These are phyloP conservation scores for Amesomyces nigricolor DNA, from an alignment of 2,329 filamentous ascomycete genomes.

Conservation along the genomic window DNA sequence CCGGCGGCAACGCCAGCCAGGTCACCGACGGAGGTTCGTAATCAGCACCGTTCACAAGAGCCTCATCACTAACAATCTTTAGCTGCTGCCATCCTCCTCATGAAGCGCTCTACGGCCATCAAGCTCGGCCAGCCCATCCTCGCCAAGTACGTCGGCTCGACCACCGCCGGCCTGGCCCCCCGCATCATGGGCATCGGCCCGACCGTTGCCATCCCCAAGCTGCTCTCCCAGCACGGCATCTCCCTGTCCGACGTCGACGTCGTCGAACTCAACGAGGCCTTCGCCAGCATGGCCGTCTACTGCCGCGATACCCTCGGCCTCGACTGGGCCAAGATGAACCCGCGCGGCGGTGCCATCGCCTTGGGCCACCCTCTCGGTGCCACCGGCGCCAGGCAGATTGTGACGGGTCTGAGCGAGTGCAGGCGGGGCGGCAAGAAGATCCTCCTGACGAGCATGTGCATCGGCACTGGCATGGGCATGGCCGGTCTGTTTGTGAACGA, in stretches of 20 bases:
- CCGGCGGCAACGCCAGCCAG: conserved; percentile 90
- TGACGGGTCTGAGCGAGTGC: conserved; percentile 82
- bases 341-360: conserved; percentile 74
- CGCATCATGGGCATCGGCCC: conserved; percentile 96
- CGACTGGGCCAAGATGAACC: conserved; percentile 72
- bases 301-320: conserved; percentile 69
- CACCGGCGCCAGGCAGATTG: conserved; percentile 75
- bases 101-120: conserved; percentile 88
- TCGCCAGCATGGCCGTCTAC: conserved; percentile 96
- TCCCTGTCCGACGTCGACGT: conserved; percentile 79
- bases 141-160: conserved; percentile 90
- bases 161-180: conserved; percentile 82
- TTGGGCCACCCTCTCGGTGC: conserved; percentile 77
- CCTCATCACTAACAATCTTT: neutral
- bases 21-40: conserved; percentile 77
- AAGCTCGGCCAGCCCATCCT: conserved; percentile 85
- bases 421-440: conserved; percentile 84
- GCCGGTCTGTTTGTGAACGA: conserved; percentile 62
- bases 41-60: neutral
- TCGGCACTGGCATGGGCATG: conserved; percentile 65
- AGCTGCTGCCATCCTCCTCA: conserved; percentile 80
- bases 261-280: conserved; percentile 94
- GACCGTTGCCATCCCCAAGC: conserved; percentile 69
- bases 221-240: conserved; percentile 73
- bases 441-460: conserved; percentile 86